These are phyloP conservation scores for Wakefieldia striispora DNA, from an alignment of 768 basidiomycete species.

Conservation along the genomic window DNA sequence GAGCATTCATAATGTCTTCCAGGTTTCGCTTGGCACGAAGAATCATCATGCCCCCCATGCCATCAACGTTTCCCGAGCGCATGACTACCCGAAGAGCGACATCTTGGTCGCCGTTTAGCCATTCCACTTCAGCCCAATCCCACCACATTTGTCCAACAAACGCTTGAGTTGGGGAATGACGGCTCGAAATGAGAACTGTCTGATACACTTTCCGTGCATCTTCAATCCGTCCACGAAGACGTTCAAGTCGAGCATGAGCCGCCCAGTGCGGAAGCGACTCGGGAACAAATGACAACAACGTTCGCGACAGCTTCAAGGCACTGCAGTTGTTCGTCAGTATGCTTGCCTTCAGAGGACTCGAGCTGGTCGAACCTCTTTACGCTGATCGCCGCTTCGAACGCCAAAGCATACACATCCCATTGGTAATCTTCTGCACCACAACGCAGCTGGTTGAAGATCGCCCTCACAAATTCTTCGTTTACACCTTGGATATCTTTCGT, in stretches of 20 bases:
- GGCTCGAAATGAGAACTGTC: slow-evolving; percentile 54
- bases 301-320: slow-evolving; percentile 67
- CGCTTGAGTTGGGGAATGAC: slow-evolving; percentile 32
- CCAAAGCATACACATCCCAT: slow-evolving; percentile 66
- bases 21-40: slow-evolving; percentile 64
- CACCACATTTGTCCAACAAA: slow-evolving; percentile 61
- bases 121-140: slow-evolving; percentile 86
- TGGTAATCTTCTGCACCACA: slow-evolving; percentile 47
- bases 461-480: slow-evolving; percentile 49
- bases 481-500: slow-evolving; percentile 49
- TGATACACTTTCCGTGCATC: slow-evolving; percentile 80
- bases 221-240: slow-evolving; percentile 56
- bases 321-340: slow-evolving; percentile 36
- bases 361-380: slow-evolving; percentile 50
- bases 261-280: slow-evolving; percentile 67
- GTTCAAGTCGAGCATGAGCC: slow-evolving; percentile 75
- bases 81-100: slow-evolving; percentile 53
- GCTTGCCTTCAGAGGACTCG: neutral
- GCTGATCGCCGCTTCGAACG: slow-evolving; percentile 63
- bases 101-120: slow-evolving; percentile 54
- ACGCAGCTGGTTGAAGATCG: slow-evolving; percentile 58
- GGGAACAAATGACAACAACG: slow-evolving; percentile 52
- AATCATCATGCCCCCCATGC: slow-evolving; percentile 49
- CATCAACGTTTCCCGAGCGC: slow-evolving; percentile 52
- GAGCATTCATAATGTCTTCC: slow-evolving; percentile 45